phyloP scores from a whole-genome alignment of 2,329 filamentous ascomycete species.

The Tolypocladium tundrense region DNA sequence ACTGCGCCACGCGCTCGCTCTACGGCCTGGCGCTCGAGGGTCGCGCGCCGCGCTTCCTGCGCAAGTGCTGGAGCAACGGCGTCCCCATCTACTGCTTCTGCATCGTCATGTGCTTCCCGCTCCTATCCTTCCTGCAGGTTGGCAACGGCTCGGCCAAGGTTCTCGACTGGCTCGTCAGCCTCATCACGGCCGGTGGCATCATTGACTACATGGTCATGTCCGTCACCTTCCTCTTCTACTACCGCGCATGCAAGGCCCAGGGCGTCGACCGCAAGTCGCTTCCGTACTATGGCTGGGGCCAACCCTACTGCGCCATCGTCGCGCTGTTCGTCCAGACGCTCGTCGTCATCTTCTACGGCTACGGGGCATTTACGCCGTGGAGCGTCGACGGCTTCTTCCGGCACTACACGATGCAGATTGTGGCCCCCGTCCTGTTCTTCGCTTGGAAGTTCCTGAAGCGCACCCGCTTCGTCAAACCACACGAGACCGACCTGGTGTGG shows the following conservation, averaged over 20 bases:
- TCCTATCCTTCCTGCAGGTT: constrained; percentile 42
- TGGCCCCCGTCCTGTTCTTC: constrained; percentile 42
- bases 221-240: constrained; percentile 34
- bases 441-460: constrained; percentile 55
- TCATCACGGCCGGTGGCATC: constrained; percentile 47
- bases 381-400: constrained; percentile 34
- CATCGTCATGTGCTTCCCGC: constrained; percentile 41
- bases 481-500: constrained; percentile 50
- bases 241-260: constrained; percentile 43
- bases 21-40: constrained; percentile 41
- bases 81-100: constrained; percentile 50
- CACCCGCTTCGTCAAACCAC: constrained; percentile 41
- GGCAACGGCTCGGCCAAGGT: constrained; percentile 36
- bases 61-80: constrained; percentile 48
- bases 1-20: constrained; percentile 38
- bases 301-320: constrained; percentile 46
- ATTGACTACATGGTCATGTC: constrained; percentile 52
- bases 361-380: constrained; percentile 41
- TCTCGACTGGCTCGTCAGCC: constrained; percentile 42
- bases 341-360: constrained; percentile 44
- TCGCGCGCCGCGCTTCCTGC: constrained; percentile 40
- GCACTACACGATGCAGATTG: constrained; percentile 47
- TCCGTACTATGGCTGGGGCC: constrained; percentile 48
- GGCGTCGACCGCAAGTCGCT: constrained; percentile 39
- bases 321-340: constrained; percentile 29